phyloP scores from a whole-genome alignment of 2,329 filamentous ascomycete genomes.

The Colletotrichum horii region DNA sequence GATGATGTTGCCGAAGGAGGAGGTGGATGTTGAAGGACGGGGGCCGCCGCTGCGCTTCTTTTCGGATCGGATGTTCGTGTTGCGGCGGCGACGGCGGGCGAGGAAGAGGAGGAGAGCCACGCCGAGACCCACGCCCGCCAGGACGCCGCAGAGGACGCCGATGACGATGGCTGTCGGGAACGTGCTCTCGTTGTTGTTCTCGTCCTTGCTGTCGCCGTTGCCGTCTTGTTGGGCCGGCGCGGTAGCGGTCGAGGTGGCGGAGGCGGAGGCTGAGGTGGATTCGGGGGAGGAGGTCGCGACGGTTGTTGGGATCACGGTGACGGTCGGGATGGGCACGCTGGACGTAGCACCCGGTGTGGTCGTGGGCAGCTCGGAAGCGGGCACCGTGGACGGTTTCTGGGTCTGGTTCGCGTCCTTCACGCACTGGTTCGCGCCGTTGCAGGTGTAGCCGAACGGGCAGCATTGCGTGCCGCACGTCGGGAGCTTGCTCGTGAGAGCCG shows the following conservation, averaged over 20 bases:
- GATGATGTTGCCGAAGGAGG: slow-evolving; percentile 56
- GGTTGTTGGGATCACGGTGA: slow-evolving; percentile 21
- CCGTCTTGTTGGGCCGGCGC: slow-evolving; percentile 21
- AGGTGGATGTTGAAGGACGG: slow-evolving; percentile 34
- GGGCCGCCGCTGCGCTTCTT: slow-evolving; percentile 22
- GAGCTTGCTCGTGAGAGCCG: slow-evolving; percentile 61
- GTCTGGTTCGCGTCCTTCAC: slow-evolving; percentile 56
- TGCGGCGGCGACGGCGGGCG: slow-evolving; percentile 35
- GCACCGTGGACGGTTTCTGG: slow-evolving; percentile 28
- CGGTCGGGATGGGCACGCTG: slow-evolving; percentile 25
- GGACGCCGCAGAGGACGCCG: slow-evolving; percentile 51
- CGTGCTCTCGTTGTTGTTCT: slow-evolving; percentile 10
- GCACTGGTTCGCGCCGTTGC: slow-evolving; percentile 56
- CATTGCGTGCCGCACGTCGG: slow-evolving; percentile 63
- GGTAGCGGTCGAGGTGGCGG: slow-evolving; percentile 14
- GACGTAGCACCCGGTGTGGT: slow-evolving; percentile 24
- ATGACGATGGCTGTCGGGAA: slow-evolving; percentile 47
- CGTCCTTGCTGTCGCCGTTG: slow-evolving; percentile 2
- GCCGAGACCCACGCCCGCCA: slow-evolving; percentile 44
- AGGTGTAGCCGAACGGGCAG: slow-evolving; percentile 77
- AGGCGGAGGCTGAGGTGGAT: slow-evolving; percentile 17
- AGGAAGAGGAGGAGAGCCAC: slow-evolving; percentile 46
- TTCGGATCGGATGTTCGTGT: slow-evolving; percentile 14
- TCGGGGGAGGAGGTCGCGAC: slow-evolving; percentile 25
- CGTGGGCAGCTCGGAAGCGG: slow-evolving; percentile 21